These are phyloP conservation scores for Stemphylium lycopersici DNA, from an alignment of 2,329 filamentous ascomycete genomes.

Conservation along the genomic window DNA sequence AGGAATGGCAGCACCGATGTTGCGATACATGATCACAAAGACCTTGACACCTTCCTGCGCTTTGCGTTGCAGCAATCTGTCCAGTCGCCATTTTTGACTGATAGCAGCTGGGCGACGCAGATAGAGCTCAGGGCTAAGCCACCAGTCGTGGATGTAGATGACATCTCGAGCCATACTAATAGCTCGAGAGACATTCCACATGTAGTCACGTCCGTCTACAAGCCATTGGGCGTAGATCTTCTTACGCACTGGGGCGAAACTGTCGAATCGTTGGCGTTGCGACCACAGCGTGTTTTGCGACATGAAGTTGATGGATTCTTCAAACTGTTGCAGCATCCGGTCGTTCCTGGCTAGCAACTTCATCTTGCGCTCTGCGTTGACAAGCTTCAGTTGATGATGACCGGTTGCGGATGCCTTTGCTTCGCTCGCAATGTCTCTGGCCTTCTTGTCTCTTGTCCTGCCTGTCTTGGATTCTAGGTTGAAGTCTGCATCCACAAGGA, in stretches of 20 bases:
- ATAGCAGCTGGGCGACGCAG: constrained; percentile 92
- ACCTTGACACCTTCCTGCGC: constrained; percentile 95
- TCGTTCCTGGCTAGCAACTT: constrained; percentile 92
- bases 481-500: constrained; percentile 92
- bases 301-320: constrained; percentile 91
- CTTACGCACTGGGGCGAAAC: constrained; percentile 87
- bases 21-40: constrained; percentile 96
- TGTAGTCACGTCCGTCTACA: constrained; percentile 95
- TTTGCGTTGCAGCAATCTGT: constrained; percentile 90
- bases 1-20: constrained; percentile 94
- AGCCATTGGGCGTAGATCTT: constrained; percentile 94
- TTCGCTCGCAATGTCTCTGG: constrained; percentile 68
- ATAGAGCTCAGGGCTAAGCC: constrained; percentile 95
- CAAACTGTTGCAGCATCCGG: constrained; percentile 86
- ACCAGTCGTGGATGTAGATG: constrained; percentile 99
- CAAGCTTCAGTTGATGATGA: constrained; percentile 86
- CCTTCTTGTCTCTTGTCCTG: constrained; percentile 57
- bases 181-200: constrained; percentile 98
- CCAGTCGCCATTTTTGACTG: constrained; percentile 96
- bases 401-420: constrained; percentile 69
- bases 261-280: constrained; percentile 83
- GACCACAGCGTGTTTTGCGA: constrained; percentile 81
- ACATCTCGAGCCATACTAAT: constrained; percentile 98
- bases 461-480: constrained; percentile 74
- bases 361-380: constrained; percentile 89